Evolutionary conservation across 805 yeast genomes (phyloP).

Genomic region (Candida germanica): DNA sequence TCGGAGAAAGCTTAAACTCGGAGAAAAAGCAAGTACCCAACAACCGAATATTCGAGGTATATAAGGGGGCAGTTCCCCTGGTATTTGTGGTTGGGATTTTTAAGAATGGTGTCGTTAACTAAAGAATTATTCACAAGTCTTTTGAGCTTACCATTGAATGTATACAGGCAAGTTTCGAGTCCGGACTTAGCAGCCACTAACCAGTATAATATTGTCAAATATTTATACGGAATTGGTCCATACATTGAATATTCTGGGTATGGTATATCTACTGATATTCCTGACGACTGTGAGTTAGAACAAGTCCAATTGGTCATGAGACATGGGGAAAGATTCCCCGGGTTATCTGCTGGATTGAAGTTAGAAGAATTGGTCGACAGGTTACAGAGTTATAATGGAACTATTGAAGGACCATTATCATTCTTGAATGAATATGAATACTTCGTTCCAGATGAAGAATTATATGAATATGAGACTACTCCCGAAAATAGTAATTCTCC

Average conservation of each 20-base stretch:
- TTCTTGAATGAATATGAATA: constrained; percentile 56
- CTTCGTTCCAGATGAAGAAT: constrained; percentile 36
- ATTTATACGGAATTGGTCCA: constrained; percentile 57
- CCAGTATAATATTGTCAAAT: constrained; percentile 48
- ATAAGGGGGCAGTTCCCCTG: no score
- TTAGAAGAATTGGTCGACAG: constrained; percentile 25
- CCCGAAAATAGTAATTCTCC: constrained; percentile 41
- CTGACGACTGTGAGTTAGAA: constrained; percentile 51
- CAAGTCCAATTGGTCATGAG: constrained; percentile 72
- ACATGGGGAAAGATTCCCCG: constrained; percentile 72
- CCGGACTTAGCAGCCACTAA: constrained; percentile 41
- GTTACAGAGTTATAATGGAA: constrained; percentile 18
- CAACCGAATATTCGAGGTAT: no score
- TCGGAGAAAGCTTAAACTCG: background rate
- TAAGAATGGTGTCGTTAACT: constrained; percentile 22
- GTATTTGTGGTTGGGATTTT: no score
- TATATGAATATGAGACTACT: constrained; percentile 50
- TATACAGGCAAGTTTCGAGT: constrained; percentile 13
- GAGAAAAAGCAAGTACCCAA: no score
- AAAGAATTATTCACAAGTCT: constrained; percentile 11
- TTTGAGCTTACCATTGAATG: constrained; percentile 11
- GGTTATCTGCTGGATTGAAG: constrained; percentile 25
- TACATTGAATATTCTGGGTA: constrained; percentile 49
- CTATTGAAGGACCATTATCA: constrained; percentile 47
- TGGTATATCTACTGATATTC: constrained; percentile 49